Percentiles rank a stretch among this genome's conserved stretches.
phyloP scores from a whole-genome alignment of 768 basidiomycete species.

The Candolleomyces aberdarensis region DNA sequence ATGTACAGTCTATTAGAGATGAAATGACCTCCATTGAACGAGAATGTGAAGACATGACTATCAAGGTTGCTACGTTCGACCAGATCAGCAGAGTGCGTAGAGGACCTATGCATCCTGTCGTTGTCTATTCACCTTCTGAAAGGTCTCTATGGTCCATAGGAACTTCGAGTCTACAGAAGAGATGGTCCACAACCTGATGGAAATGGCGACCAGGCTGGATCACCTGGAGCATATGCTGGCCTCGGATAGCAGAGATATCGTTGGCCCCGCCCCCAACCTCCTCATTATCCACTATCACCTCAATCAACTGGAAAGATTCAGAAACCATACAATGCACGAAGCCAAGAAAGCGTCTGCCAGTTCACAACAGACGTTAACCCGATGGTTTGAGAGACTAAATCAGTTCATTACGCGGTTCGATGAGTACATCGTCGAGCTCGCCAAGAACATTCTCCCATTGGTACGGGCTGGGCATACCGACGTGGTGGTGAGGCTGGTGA shows the following conservation, averaged over 20 bases:
- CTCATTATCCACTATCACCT: constrained; percentile 89
- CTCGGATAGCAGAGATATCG: constrained; percentile 69
- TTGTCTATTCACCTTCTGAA: constrained; percentile 1
- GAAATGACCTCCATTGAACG: constrained; percentile 81
- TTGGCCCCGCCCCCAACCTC: constrained; percentile 85
- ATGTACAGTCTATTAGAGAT: constrained; percentile 81
- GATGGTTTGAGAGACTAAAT: constrained; percentile 85
- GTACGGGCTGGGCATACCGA: constrained; percentile 75
- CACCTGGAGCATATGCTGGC: constrained; percentile 75
- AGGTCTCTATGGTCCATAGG: constrained; percentile 95
- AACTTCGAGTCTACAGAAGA: constrained; percentile 95
- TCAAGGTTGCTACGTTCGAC: constrained; percentile 83
- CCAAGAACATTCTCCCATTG: constrained; percentile 73
- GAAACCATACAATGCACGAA: constrained; percentile 92
- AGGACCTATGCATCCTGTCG: background rate
- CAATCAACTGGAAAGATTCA: constrained; percentile 88
- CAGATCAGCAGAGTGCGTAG: constrained; percentile 87
- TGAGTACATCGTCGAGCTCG: constrained; percentile 74
- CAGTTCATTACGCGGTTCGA: constrained; percentile 82
- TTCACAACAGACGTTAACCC: constrained; percentile 63
- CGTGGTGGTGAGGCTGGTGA: constrained; percentile 89
- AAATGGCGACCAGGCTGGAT: constrained; percentile 85
- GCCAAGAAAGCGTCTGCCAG: constrained; percentile 78
- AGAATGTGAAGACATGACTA: constrained; percentile 71
- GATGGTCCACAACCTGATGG: constrained; percentile 91